Evolutionary conservation across 2,329 filamentous ascomycete species (phyloP).

Genomic region (Fusarium napiforme): DNA sequence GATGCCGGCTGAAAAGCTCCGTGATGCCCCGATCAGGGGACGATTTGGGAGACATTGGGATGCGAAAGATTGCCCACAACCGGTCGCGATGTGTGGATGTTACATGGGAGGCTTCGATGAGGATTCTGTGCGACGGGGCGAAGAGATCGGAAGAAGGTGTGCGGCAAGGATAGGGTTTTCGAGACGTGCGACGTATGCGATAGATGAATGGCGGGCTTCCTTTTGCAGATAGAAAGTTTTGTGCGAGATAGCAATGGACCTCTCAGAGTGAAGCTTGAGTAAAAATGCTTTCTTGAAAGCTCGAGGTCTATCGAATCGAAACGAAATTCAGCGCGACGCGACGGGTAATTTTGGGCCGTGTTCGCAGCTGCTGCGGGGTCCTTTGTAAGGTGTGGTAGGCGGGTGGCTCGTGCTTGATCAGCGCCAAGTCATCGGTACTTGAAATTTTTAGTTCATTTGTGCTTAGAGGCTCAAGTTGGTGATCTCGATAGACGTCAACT

Average conservation of each 20-base stretch:
- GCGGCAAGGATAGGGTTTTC: neutral
- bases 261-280: neutral
- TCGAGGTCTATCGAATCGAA: conserved; percentile 3
- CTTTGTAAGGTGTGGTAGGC: conserved; percentile 1
- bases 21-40: conserved; percentile 39
- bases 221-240: neutral
- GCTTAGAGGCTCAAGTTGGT: neutral
- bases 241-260: neutral
- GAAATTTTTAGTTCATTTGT: neutral
- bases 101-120: conserved; percentile 35
- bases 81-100: conserved; percentile 27
- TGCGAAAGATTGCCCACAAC: conserved; percentile 28
- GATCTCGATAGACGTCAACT: neutral
- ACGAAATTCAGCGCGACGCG: conserved; percentile 30
- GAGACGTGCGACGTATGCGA: neutral
- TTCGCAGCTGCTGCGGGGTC: conserved; percentile 34
- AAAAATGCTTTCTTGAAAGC: neutral
- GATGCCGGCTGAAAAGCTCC: conserved; percentile 44
- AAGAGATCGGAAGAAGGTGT: neutral
- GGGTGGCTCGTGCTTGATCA: conserved; percentile 36
- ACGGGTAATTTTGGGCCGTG: conserved; percentile 38
- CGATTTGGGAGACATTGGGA: conserved; percentile 44
- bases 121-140: conserved; percentile 1
- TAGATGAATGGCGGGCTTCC: neutral
- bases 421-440: conserved; percentile 28